Evolutionary conservation across 306 rosid species (phyloP), one percentile per base, ranked within the genome.

Genomic region (Chamaecrista fasciculata): DNA sequence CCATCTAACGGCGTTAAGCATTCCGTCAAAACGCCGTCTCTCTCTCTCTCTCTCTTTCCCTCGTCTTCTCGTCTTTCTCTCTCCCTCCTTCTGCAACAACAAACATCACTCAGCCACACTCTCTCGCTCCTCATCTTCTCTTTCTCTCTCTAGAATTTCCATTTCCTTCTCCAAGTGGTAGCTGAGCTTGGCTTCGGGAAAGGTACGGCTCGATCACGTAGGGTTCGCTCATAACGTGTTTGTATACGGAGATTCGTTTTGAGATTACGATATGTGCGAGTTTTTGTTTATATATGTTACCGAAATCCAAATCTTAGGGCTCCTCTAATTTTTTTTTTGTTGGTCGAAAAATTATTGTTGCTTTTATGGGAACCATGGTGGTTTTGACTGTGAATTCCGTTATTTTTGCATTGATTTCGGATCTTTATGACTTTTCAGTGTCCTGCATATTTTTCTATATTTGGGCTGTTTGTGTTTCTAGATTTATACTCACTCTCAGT

Each of bases 341-440:
- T 62, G 39, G 16, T 28, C 51, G 33, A 14, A 53, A 11, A 7
- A 15, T 26, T 4, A 1, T 64, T n/a, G 0, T 42, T 40, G 16
- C 55, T 28, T 25, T 25, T 61, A 33, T 33, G 64, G 73, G 28
- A 37, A 51, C 8, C 59, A 47, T 3, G 40, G 8, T 43, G 58
- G 43, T 69, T 37, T 73, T 81, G 56, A 43, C 77, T 65, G 49
- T 42, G 15, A 44, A 19, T 73, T 63, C 77, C 79, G 16, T 49
- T 69, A 42, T 61, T 61, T 53, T 42, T 9, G 44, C 85, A 49
- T 57, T 33, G 20, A 73, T 69, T 77, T 73, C 77, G 82, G 80
- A 81, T 81, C 80, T 4, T 74, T 74, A 59, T 69, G 71, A 72
- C 81, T 72, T 55, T 28, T 26, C 6, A 11, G 10, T 51, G 5